phyloP scores from a whole-genome alignment of 108 stramenopile species.

The Stephanodiscus minutulus region DNA sequence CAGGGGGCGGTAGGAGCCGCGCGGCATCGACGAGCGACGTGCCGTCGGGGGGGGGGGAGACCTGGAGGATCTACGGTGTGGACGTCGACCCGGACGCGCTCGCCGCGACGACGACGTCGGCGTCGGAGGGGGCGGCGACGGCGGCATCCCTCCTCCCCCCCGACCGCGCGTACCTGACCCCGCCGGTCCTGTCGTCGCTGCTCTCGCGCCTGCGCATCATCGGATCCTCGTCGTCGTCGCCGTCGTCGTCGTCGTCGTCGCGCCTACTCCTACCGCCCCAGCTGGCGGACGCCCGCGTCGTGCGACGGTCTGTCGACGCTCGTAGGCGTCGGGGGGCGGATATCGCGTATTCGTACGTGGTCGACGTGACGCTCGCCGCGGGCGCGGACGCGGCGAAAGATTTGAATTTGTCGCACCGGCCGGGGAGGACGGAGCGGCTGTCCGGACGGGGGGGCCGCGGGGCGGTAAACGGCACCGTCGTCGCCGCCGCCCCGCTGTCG shows the following conservation, averaged over 20 bases:
- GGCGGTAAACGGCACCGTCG: background rate
- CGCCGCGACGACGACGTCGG: background rate
- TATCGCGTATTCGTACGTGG: slow-evolving; percentile 72
- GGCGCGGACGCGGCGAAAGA: slow-evolving; percentile 18
- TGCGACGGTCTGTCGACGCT: slow-evolving; percentile 83
- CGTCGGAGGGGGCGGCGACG: slow-evolving; percentile 3
- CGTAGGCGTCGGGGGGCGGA: slow-evolving; percentile 53
- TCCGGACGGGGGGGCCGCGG: slow-evolving; percentile 1
- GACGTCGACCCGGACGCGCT: slow-evolving; percentile 73
- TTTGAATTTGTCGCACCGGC: slow-evolving; percentile 38
- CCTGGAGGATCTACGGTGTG: slow-evolving; percentile 76
- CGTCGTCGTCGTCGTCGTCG: background rate
- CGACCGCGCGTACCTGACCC: slow-evolving; percentile 45
- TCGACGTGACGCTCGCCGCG: slow-evolving; percentile 55
- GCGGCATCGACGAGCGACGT: background rate
- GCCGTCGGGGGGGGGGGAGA: slow-evolving; percentile 11
- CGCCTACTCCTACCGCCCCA: slow-evolving; percentile 24
- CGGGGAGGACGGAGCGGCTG: slow-evolving; percentile 52
- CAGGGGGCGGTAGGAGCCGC: background rate
- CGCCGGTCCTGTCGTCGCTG: slow-evolving; percentile 48
- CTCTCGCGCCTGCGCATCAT: slow-evolving; percentile 41
- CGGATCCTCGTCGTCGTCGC: background rate
- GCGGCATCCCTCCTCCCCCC: slow-evolving; percentile 2
- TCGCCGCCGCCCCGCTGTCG: background rate
- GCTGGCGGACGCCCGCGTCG: slow-evolving; percentile 58